phyloP scores from a whole-genome alignment of 83 land plant species.

The Picea engelmannii region DNA sequence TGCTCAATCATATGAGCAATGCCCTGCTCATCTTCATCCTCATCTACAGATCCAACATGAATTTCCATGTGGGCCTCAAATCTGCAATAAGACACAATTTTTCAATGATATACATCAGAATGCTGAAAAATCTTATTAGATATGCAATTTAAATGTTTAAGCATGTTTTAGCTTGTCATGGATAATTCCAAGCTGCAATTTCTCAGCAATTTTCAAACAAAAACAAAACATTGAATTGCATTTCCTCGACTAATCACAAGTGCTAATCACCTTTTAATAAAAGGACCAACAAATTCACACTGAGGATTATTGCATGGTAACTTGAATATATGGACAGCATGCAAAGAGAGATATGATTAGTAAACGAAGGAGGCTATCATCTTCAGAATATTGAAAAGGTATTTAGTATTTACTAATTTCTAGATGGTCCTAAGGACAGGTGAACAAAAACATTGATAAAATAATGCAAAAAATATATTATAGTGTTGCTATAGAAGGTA shows the following conservation, averaged over 20 bases:
- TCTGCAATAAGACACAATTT: constrained; percentile 34
- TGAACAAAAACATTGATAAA: not conserved
- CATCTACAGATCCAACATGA: constrained; percentile 99
- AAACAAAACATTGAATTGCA: not conserved
- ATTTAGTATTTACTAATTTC: too few relatives aligned
- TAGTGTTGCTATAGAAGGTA: not conserved
- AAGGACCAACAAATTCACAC: not conserved
- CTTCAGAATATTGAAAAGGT: not conserved
- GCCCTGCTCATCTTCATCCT: constrained; percentile 97
- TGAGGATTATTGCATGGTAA: not conserved
- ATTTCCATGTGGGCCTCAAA: constrained; percentile 99
- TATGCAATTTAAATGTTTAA: not conserved
- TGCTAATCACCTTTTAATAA: not conserved
- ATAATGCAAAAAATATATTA: not conserved
- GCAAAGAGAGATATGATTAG: not conserved
- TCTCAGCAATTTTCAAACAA: not conserved
- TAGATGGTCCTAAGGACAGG: not conserved
- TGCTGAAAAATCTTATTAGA: not conserved
- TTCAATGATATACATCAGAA: not conserved
- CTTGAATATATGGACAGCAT: not conserved
- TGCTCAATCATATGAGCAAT: constrained; percentile 99
- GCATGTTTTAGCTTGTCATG: too few relatives aligned
- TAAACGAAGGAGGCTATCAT: not conserved
- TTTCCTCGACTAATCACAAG: not conserved
- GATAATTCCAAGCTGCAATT: not conserved